Conservation (phyloP, 495 filamentous ascomycete species). For the Penicillium coprophilum region DNA sequence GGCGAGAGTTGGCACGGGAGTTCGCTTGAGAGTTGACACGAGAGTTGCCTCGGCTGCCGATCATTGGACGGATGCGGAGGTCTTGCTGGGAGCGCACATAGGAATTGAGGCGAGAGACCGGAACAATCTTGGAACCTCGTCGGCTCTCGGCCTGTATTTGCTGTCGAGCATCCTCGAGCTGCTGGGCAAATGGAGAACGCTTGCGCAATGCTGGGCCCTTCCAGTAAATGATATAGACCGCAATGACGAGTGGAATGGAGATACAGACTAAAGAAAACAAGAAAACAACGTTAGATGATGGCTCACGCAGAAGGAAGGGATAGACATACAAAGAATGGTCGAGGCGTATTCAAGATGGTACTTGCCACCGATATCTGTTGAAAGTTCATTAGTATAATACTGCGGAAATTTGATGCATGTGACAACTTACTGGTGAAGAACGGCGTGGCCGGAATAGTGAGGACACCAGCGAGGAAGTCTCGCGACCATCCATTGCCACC, state of each 20-base stretch:
- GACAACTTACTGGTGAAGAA: constrained; percentile 55
- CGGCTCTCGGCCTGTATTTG: constrained; percentile 41
- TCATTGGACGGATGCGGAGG: constrained; percentile 44
- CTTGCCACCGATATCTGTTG: constrained; percentile 58
- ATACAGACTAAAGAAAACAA: constrained; percentile 62
- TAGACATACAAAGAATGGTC: constrained; percentile 62
- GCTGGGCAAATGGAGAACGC: constrained; percentile 72
- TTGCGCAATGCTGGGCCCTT: constrained; percentile 67
- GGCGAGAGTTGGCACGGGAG: constrained; percentile 38
- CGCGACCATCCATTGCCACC: constrained; percentile 73
- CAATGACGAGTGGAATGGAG: constrained; percentile 64
- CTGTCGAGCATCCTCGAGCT: constrained; percentile 54
- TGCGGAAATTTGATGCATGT: background rate
- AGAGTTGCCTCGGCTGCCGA: constrained; percentile 44
- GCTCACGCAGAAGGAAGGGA: background rate
- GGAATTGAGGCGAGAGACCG: constrained; percentile 43
- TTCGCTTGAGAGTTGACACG: constrained; percentile 37
- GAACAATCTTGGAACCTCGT: constrained; percentile 39
- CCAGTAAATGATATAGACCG: constrained; percentile 78
- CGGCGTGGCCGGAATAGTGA: constrained; percentile 72
- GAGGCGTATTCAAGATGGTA: constrained; percentile 64
- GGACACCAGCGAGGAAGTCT: constrained; percentile 79
- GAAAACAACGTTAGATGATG: background rate
- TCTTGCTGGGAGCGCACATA: constrained; percentile 52
- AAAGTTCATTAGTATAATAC: constrained; percentile 11